A percentile compares a stretch with the other conserved stretches of the same genome.
These are phyloP conservation scores for Quercus mongolica DNA, from an alignment of 306 rosid species.

Conservation along the genomic window DNA sequence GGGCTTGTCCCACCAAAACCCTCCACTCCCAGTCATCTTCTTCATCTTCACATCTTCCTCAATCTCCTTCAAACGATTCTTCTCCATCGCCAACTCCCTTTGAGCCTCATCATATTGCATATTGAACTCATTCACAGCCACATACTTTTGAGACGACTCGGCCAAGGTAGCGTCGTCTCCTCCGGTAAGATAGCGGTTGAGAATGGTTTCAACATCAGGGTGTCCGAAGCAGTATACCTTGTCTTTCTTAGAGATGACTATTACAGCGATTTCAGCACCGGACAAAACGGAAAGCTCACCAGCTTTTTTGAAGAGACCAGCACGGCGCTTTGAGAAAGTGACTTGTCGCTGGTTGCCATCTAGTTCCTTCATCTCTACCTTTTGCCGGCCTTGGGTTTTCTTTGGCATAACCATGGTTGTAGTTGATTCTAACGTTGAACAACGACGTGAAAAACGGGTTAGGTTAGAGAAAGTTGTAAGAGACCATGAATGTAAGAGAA, in stretches of 20 bases:
- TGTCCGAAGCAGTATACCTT: slow-evolving; percentile 45
- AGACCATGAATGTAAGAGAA: neutral
- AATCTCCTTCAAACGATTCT: slow-evolving; percentile 12
- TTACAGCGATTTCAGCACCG: slow-evolving; percentile 26
- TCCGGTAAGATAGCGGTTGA: slow-evolving; percentile 23
- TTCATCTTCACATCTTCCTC: neutral
- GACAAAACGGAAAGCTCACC: slow-evolving; percentile 49
- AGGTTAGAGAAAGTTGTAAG: neutral
- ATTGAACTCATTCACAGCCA: slow-evolving; percentile 5
- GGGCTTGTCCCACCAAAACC: slow-evolving; percentile 39
- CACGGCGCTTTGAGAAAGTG: slow-evolving; percentile 48
- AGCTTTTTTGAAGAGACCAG: slow-evolving; percentile 53
- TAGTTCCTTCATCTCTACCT: slow-evolving; percentile 51
- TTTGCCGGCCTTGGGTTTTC: slow-evolving; percentile 41
- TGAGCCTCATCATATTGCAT: slow-evolving; percentile 21
- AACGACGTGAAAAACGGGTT: too few species aligned
- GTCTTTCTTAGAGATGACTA: slow-evolving; percentile 46
- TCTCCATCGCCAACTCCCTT: slow-evolving; percentile 31
- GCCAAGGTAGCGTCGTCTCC: neutral
- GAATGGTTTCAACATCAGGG: slow-evolving; percentile 23
- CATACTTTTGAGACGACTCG: neutral
- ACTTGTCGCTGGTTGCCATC: slow-evolving; percentile 41
- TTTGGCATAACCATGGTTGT: slow-evolving; percentile 13
- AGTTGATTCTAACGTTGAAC: neutral
- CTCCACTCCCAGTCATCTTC: neutral